Percentiles rank a stretch among this genome's conserved stretches.
phyloP scores from a whole-genome alignment of 78 protist genomes.

The Anaeramoeba flamelloides region DNA sequence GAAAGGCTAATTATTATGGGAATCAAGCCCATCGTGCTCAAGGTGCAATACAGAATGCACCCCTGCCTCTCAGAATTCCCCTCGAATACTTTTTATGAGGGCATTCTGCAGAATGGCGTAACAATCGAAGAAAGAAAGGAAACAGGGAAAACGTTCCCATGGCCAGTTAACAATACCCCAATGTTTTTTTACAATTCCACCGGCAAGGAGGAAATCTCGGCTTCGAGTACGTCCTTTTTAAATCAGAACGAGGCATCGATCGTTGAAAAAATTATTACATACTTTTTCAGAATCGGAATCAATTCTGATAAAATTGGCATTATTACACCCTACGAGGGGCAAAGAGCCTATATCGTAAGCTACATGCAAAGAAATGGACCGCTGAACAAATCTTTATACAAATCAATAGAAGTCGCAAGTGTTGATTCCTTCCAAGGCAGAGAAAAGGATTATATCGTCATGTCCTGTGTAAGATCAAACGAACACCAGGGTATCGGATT shows the following conservation, averaged over 20 bases:
- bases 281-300: conserved; percentile 59
- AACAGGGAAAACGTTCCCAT: conserved; percentile 54
- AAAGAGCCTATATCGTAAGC: conserved; percentile 75
- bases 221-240: conserved; percentile 91
- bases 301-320: conserved; percentile 88
- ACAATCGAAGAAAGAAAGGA: conserved; percentile 51
- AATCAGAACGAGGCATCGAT: conserved; percentile 92
- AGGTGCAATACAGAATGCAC: conserved; percentile 98
- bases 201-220: conserved; percentile 83
- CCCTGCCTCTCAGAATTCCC: conserved; percentile 90
- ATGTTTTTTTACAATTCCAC: conserved; percentile 72
- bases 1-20: conserved; percentile 75
- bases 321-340: conserved; percentile 99
- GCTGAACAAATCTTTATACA: conserved; percentile 54
- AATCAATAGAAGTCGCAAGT: conserved; percentile 71
- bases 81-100: conserved; percentile 93
- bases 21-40: conserved; percentile 15
- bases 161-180: conserved; percentile 81
- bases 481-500: conserved; percentile 96
- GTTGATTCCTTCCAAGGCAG: conserved; percentile 98
- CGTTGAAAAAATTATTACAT: conserved; percentile 78
- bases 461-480: conserved; percentile 95
- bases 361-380: conserved; percentile 60
- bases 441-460: conserved; percentile 94
- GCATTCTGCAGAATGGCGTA: conserved; percentile 92